Conservation (phyloP, 2,329 filamentous ascomycete genomes). For the Cytospora leucostoma region DNA sequence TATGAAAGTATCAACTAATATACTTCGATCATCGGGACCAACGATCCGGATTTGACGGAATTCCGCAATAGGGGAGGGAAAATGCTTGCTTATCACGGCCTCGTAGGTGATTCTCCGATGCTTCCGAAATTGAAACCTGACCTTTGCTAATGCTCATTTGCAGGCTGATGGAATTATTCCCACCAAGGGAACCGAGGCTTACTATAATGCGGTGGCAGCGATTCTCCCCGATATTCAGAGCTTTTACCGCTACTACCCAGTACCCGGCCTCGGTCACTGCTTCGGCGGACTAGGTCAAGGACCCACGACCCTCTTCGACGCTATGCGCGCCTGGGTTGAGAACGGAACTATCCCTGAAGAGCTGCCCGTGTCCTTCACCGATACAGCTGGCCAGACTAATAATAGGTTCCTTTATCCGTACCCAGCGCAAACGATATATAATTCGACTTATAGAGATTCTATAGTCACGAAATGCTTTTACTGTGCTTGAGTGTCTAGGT, state of each 20-base stretch:
- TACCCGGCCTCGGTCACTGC: slow-evolving; percentile 38
- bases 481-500: too few species aligned
- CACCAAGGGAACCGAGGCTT: background rate
- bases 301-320: slow-evolving; percentile 25
- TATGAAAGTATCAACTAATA: background rate
- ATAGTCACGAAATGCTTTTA: background rate
- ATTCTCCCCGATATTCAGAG: slow-evolving; percentile 23
- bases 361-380: background rate
- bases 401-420: background rate
- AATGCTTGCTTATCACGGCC: slow-evolving; percentile 8
- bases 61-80: background rate
- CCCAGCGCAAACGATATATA: slow-evolving; percentile 1
- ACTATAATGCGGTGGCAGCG: background rate
- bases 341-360: background rate
- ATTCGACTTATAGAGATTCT: background rate
- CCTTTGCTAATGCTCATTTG: background rate
- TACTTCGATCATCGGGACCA: slow-evolving; percentile 3
- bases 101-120: background rate
- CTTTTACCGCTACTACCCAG: slow-evolving; percentile 37
- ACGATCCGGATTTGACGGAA: background rate
- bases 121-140: too few species aligned
- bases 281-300: slow-evolving; percentile 31
- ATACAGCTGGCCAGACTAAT: background rate
- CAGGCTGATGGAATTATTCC: slow-evolving; percentile 6
- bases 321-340: slow-evolving; percentile 6